Evolutionary conservation across 2,329 filamentous ascomycete species (phyloP).

Genomic region (Fusarium succisae): DNA sequence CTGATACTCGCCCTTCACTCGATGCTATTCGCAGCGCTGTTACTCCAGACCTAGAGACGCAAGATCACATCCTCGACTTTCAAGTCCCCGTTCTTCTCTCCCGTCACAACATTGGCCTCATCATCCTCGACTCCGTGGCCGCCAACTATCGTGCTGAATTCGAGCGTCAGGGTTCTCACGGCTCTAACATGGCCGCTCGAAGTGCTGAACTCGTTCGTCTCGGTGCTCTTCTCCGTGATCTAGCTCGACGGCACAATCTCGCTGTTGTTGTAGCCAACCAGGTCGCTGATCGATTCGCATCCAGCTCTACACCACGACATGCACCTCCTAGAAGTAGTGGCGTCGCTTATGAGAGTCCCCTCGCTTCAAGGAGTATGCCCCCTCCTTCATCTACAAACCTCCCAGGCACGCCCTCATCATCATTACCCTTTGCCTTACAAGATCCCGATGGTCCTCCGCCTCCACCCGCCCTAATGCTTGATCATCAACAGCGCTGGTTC

Average conservation of each 20-base stretch:
- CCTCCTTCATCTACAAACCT: conserved; percentile 43
- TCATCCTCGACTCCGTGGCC: conserved; percentile 91
- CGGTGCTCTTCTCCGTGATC: conserved; percentile 76
- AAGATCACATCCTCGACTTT: conserved; percentile 93
- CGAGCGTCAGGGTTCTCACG: conserved; percentile 63
- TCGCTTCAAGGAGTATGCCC: conserved; percentile 57
- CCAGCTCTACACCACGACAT: conserved; percentile 33
- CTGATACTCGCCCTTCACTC: conserved; percentile 65
- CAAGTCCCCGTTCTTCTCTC: conserved; percentile 88
- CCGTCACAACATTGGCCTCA: conserved; percentile 79
- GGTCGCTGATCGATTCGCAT: conserved; percentile 84
- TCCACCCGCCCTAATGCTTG: conserved; percentile 71
- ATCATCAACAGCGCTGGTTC: conserved; percentile 94
- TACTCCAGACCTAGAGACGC: conserved; percentile 89
- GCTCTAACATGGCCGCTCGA: conserved; percentile 75
- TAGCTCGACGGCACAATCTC: conserved; percentile 78
- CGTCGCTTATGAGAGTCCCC: conserved; percentile 57
- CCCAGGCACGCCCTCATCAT: conserved; percentile 52
- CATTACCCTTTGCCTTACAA: conserved; percentile 48
- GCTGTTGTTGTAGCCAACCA: conserved; percentile 95
- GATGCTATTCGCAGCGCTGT: conserved; percentile 82
- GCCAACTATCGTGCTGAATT: conserved; percentile 96
- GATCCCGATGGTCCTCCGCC: conserved; percentile 46
- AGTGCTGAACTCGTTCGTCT: conserved; percentile 80
- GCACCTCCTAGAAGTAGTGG: conserved; percentile 37